phyloP scores from a whole-genome alignment of 257 asterid species.

The Solanum neorickii region DNA sequence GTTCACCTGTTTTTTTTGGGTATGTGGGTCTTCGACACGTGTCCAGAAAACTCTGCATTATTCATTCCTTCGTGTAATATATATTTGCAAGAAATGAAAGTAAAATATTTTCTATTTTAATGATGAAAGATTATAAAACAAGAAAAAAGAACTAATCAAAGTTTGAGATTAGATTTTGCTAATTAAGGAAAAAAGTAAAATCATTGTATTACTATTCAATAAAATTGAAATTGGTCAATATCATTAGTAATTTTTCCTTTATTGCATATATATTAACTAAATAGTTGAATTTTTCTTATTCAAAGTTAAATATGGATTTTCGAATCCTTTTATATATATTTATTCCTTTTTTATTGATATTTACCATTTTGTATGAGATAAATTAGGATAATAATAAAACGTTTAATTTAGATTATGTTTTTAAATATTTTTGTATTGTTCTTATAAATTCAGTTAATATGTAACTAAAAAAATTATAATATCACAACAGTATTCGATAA shows the following conservation, averaged over 20 bases:
- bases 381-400: rapidly evolving
- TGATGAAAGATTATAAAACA: not conserved
- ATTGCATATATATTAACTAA: no score
- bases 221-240: no score
- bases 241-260: no score
- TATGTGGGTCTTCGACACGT: conserved; percentile 16
- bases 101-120: not conserved
- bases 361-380: no score
- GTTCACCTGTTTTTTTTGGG: conserved; percentile 4
- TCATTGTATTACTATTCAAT: no score
- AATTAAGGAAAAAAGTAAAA: not conserved
- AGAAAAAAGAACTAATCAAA: not conserved
- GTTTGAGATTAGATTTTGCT: not conserved
- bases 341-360: no score
- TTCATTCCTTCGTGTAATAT: not conserved
- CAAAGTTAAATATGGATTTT: no score
- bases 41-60: not conserved
- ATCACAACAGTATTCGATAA: no score
- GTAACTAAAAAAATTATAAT: no score
- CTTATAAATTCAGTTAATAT: no score
- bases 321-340: no score
- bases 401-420: not conserved
- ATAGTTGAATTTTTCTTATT: no score
- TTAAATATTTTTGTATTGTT: rapidly evolving
- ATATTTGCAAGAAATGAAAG: not conserved